These are phyloP conservation scores for Scutellaria galericulata DNA, from an alignment of 257 asterid genomes.

Conservation along the genomic window DNA sequence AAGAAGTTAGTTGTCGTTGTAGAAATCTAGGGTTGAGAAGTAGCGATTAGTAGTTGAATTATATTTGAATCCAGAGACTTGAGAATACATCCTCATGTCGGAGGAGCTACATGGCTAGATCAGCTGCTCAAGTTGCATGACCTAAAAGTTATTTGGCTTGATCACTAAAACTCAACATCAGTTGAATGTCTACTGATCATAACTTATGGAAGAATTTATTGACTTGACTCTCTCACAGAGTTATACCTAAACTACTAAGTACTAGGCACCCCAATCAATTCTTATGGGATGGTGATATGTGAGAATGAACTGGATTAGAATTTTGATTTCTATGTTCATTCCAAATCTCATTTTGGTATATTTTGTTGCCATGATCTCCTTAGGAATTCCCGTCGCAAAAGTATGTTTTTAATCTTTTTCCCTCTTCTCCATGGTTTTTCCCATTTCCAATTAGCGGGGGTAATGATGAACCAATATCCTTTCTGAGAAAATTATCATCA, in stretches of 20 bases:
- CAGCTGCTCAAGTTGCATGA: constrained; percentile 23
- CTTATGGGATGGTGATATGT: neutral
- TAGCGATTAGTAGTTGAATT: constrained; percentile 1
- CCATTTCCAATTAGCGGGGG: too few relatives aligned
- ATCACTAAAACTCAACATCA: neutral
- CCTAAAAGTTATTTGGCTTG: neutral
- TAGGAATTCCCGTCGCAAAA: too few relatives aligned
- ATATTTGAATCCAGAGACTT: constrained; percentile 2
- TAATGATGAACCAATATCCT: too few relatives aligned
- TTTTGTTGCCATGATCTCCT: too few relatives aligned
- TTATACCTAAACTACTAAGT: neutral
- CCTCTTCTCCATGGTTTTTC: too few relatives aligned
- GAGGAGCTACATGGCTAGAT: neutral
- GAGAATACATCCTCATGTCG: neutral
- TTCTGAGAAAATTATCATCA: too few relatives aligned
- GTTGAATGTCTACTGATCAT: neutral
- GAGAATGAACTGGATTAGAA: neutral
- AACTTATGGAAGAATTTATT: neutral
- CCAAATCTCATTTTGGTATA: neutral
- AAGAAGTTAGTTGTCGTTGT: neutral
- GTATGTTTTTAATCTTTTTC: too few relatives aligned
- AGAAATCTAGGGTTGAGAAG: neutral
- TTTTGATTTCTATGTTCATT: neutral
- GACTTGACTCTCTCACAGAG: neutral
- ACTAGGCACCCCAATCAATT: neutral